These are phyloP conservation scores for Xylaria sp. DNA, from an alignment of 2,329 filamentous ascomycete genomes.

Conservation along the genomic window DNA sequence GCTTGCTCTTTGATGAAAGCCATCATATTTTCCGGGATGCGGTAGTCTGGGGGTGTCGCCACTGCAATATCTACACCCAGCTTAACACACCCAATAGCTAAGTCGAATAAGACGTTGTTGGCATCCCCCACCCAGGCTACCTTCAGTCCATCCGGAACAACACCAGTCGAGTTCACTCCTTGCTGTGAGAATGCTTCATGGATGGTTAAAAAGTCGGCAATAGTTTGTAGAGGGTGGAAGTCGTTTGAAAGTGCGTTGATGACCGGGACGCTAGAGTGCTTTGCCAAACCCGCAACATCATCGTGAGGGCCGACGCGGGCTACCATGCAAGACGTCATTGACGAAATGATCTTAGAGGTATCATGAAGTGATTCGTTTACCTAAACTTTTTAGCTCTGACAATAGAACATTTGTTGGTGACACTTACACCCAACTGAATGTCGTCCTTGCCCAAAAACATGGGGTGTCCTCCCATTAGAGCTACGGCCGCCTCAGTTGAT, in stretches of 20 bases:
- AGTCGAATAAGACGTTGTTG: constrained; percentile 96
- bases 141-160: constrained; percentile 85
- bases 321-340: constrained; percentile 86
- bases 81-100: constrained; percentile 88
- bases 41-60: constrained; percentile 86
- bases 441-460: constrained; percentile 98
- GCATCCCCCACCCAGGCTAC: constrained; percentile 96
- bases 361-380: constrained; percentile 96
- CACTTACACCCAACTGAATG: constrained; percentile 87
- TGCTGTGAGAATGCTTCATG: constrained; percentile 74
- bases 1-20: constrained; percentile 75
- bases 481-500: constrained; percentile 90
- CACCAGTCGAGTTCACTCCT: constrained; percentile 53
- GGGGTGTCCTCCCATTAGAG: constrained; percentile 88
- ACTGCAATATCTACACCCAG: constrained; percentile 87
- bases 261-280: constrained; percentile 80
- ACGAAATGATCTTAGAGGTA: constrained; percentile 92
- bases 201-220: constrained; percentile 94
- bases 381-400: constrained; percentile 52
- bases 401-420: not conserved
- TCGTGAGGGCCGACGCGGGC: constrained; percentile 81
- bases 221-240: constrained; percentile 92
- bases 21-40: constrained; percentile 80
- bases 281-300: constrained; percentile 77
- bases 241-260: constrained; percentile 90